Evolutionary conservation across 768 basidiomycete species (phyloP), one percentile per base, ranked within the genome.

Genomic region (Kwoniella newhampshirensis): DNA sequence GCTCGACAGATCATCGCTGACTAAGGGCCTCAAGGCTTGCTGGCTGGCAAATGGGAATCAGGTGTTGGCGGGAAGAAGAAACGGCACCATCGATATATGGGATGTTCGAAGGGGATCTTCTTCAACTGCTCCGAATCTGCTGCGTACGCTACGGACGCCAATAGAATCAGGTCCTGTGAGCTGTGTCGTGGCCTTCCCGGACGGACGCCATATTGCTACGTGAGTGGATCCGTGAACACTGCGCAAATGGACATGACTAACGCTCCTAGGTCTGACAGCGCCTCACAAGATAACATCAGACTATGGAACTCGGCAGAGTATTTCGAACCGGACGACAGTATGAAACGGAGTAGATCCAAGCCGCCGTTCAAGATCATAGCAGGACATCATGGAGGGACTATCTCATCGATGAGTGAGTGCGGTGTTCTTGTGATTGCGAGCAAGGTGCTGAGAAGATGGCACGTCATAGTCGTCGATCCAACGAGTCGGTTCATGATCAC

Each of bases 291-390:
- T 78, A 94, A 94, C 70, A 83, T 98, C 60, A 83, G 94, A 12
- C 77, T 97, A 36, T 97, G 93, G 93, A 91, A 97, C 65, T 87
- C 88, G 12, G 83, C 85, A 12, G 88, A 91, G 54, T 85, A 85
- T 25, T 83, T 82, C 35, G 86, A 87, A 68, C 74, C 79, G 12
- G 89, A 91, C 62, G 80, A 81, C 17, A 81, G 75, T 46, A 83
- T 84, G 52, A 85, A 82, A 71, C 77, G 79, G 57, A 85, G 50
- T 28, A 58, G 62, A 48, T 70, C 69, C 54, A 85, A 86, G 7
- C 86, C 87, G 17, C 89, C 86, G 52, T 97, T 94, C 81, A 92
- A 91, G 79, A 92, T 97, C 59, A 88, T 97, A 35, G 87, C 91
- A 11, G 94, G 93, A 0, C 94, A 96, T 78, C 90, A 96, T 77